Conservation (phyloP, 2,329 filamentous ascomycete species). For the Neurospora sp. region DNA sequence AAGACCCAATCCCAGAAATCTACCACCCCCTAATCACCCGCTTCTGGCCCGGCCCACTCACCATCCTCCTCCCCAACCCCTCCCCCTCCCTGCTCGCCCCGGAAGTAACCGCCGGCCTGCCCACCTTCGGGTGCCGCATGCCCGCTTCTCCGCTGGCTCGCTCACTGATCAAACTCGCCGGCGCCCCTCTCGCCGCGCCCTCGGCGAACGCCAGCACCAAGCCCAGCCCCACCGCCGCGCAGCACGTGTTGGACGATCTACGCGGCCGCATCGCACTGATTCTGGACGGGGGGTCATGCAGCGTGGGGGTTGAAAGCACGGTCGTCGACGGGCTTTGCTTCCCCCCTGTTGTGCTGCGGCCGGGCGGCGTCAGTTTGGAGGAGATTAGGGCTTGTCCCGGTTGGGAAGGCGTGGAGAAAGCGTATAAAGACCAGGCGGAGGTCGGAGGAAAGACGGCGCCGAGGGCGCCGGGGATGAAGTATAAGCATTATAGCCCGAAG, state of each 20-base stretch:
- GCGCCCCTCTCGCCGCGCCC: slow-evolving; percentile 75
- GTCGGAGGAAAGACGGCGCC: slow-evolving; percentile 53
- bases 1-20: slow-evolving; percentile 54
- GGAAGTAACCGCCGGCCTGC: slow-evolving; percentile 82
- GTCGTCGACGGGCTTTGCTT: slow-evolving; percentile 82
- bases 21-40: slow-evolving; percentile 68
- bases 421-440: slow-evolving; percentile 68
- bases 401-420: slow-evolving; percentile 71
- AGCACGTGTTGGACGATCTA: slow-evolving; percentile 82
- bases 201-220: slow-evolving; percentile 92
- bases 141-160: slow-evolving; percentile 77
- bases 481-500: slow-evolving; percentile 91
- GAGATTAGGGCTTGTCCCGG: slow-evolving; percentile 64
- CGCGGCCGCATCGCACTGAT: slow-evolving; percentile 75
- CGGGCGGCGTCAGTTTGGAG: slow-evolving; percentile 79
- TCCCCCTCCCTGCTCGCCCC: slow-evolving; percentile 65
- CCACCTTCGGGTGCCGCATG: slow-evolving; percentile 85
- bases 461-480: slow-evolving; percentile 95
- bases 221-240: slow-evolving; percentile 82
- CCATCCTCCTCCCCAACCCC: slow-evolving; percentile 76
- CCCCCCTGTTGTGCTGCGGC: slow-evolving; percentile 74
- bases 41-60: slow-evolving; percentile 94
- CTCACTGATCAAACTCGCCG: slow-evolving; percentile 71
- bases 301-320: slow-evolving; percentile 90
- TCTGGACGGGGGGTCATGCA: slow-evolving; percentile 77